Percentiles rank a stretch among this genome's conserved stretches.
phyloP scores from a whole-genome alignment of 371 early-diverging fungal species.

The Zancudomyces culisetae region DNA sequence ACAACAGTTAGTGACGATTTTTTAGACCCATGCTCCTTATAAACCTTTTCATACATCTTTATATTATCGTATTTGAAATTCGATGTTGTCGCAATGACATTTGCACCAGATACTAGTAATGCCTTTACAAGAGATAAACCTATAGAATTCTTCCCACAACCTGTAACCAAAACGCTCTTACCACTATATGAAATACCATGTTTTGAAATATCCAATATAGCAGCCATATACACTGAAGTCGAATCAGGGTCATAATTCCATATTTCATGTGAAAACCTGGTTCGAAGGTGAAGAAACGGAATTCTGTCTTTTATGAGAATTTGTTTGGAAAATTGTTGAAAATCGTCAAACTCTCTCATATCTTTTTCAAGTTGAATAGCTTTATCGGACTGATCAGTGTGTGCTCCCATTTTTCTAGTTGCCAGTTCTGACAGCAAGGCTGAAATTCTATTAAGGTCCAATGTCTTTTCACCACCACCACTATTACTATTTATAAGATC shows the following conservation, averaged over 20 bases:
- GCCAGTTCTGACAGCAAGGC: background rate
- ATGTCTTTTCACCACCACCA: background rate
- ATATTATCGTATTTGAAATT: constrained; percentile 62
- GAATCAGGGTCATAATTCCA: constrained; percentile 25
- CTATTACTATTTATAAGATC: background rate
- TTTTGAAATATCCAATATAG: constrained; percentile 46
- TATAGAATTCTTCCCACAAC: constrained; percentile 84
- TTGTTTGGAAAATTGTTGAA: constrained; percentile 27
- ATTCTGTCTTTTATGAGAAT: constrained; percentile 42
- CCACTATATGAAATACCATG: constrained; percentile 70
- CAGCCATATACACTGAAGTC: constrained; percentile 48
- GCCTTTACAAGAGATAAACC: constrained; percentile 80
- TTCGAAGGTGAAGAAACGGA: constrained; percentile 52
- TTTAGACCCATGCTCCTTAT: constrained; percentile 70
- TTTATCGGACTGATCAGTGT: background rate
- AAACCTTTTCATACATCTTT: constrained; percentile 77
- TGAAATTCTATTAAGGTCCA: background rate
- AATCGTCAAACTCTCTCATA: constrained; percentile 6
- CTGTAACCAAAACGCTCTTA: constrained; percentile 72
- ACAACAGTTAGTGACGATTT: constrained; percentile 71
- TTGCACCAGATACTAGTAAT: constrained; percentile 73
- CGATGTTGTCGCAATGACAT: constrained; percentile 84
- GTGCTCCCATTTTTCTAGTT: background rate
- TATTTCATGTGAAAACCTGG: constrained; percentile 28
- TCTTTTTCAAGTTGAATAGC: background rate